Evolutionary conservation across 768 basidiomycete species (phyloP).

Genomic region (Amanita molliuscula): DNA sequence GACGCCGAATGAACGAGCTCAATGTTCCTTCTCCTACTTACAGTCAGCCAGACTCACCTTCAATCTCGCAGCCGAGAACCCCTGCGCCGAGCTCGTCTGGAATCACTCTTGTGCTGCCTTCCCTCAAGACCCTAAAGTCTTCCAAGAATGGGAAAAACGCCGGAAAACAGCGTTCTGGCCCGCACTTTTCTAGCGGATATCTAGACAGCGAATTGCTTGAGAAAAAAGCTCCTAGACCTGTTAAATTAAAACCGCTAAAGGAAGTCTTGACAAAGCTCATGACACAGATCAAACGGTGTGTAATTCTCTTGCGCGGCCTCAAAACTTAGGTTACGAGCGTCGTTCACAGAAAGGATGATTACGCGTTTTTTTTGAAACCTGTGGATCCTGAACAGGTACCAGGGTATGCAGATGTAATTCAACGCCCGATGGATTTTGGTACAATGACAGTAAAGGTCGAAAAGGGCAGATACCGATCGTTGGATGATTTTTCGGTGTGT

Average conservation of each 20-base stretch:
- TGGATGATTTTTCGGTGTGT: slow-evolving; percentile 73
- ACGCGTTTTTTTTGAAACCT: slow-evolving; percentile 70
- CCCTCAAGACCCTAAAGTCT: slow-evolving; percentile 51
- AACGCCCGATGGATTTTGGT: slow-evolving; percentile 87
- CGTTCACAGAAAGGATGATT: slow-evolving; percentile 64
- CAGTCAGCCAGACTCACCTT: slow-evolving; percentile 17
- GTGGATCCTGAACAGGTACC: slow-evolving; percentile 53
- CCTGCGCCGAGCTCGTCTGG: slow-evolving; percentile 30
- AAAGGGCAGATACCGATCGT: slow-evolving; percentile 63
- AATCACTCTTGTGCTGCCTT: slow-evolving; percentile 56
- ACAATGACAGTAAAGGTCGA: slow-evolving; percentile 76
- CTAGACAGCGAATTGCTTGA: slow-evolving; percentile 25
- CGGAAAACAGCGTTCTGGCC: slow-evolving; percentile 11
- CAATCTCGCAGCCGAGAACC: slow-evolving; percentile 18
- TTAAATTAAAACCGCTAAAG: slow-evolving; percentile 72
- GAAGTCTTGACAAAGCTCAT: slow-evolving; percentile 65
- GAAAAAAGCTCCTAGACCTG: slow-evolving; percentile 40
- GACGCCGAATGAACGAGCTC: slow-evolving; percentile 18
- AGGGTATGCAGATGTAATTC: slow-evolving; percentile 59
- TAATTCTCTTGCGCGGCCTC: not conserved
- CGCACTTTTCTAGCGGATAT: slow-evolving; percentile 12
- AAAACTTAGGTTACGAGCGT: slow-evolving; percentile 7
- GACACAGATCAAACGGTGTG: slow-evolving; percentile 66
- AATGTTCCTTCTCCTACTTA: slow-evolving; percentile 18
- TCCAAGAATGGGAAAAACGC: slow-evolving; percentile 35